phyloP scores from a whole-genome alignment of 768 basidiomycete genomes.

The Tulasnella sp. region DNA sequence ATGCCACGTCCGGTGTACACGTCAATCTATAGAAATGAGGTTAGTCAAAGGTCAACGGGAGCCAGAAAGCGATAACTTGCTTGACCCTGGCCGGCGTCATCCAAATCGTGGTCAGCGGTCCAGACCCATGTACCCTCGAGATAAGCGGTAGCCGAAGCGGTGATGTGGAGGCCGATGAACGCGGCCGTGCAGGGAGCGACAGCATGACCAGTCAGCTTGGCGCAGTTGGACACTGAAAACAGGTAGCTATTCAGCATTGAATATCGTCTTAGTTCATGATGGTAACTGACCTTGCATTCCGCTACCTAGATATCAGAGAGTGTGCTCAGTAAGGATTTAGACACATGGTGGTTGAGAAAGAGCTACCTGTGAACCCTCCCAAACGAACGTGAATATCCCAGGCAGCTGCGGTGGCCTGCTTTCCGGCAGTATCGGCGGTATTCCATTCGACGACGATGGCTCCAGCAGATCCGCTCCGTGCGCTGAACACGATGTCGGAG shows the following conservation, averaged over 20 bases:
- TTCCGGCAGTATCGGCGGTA: slow-evolving; percentile 39
- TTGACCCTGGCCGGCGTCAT: slow-evolving; percentile 33
- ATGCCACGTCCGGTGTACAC: slow-evolving; percentile 66
- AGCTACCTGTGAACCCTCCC: slow-evolving; percentile 22
- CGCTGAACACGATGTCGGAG: slow-evolving; percentile 53
- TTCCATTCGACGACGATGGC: slow-evolving; percentile 57
- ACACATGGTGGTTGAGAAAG: too few relatives aligned
- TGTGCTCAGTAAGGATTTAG: too few relatives aligned
- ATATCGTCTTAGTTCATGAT: too few relatives aligned
- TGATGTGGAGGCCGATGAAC: slow-evolving; percentile 54
- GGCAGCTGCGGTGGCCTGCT: slow-evolving; percentile 43
- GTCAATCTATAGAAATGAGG: slow-evolving; percentile 32
- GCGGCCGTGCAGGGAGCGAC: slow-evolving; percentile 42
- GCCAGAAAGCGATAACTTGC: neutral
- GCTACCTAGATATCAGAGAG: too few relatives aligned
- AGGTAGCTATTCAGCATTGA: too few relatives aligned
- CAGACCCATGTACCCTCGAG: slow-evolving; percentile 41
- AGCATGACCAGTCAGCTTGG: slow-evolving; percentile 24
- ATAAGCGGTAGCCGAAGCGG: slow-evolving; percentile 18
- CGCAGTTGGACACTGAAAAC: slow-evolving; percentile 30
- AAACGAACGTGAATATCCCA: slow-evolving; percentile 45
- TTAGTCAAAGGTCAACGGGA: neutral
- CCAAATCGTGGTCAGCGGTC: slow-evolving; percentile 75
- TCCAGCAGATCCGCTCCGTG: slow-evolving; percentile 36
- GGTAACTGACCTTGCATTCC: slow-evolving; percentile 24